Evolutionary conservation across 306 rosid genomes (phyloP).

Genomic region (Lithocarpus polystachyus): DNA sequence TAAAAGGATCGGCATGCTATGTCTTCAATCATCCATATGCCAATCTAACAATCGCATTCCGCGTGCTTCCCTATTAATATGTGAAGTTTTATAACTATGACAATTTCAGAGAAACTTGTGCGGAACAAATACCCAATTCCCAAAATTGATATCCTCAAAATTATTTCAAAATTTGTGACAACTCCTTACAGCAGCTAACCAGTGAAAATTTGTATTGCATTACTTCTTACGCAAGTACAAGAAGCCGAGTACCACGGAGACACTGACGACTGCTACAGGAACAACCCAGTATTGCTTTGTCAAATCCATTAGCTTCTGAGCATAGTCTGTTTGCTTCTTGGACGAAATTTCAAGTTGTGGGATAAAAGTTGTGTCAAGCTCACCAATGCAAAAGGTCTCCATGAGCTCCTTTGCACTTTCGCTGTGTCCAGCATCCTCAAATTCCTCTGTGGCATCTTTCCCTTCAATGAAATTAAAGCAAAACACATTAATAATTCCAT

Average conservation of each 20-base stretch:
- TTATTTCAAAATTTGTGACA: constrained; percentile 40
- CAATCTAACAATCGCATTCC: constrained; percentile 11
- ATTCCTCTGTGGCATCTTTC: constrained; percentile 81
- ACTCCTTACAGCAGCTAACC: constrained; percentile 3
- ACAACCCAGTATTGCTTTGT: constrained; percentile 60
- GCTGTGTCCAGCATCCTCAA: constrained; percentile 97
- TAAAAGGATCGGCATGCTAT: not conserved
- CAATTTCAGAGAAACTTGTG: not conserved
- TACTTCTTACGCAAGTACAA: constrained; percentile 58
- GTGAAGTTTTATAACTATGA: not conserved
- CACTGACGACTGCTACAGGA: constrained; percentile 51
- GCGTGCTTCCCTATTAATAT: not conserved
- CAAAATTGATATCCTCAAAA: constrained; percentile 9
- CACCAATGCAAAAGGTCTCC: constrained; percentile 66
- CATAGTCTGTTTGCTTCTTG: constrained; percentile 18
- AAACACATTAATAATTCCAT: constrained; percentile 15
- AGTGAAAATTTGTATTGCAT: constrained; percentile 14
- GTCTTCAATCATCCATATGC: constrained; percentile 13
- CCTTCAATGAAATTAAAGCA: constrained; percentile 41
- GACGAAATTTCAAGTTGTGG: constrained; percentile 37
- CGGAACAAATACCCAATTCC: constrained; percentile 11
- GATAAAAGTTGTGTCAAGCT: constrained; percentile 48
- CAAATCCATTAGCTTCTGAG: constrained; percentile 36
- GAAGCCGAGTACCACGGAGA: constrained; percentile 55
- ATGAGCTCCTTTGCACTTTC: constrained; percentile 61